Evolutionary conservation across 2,329 filamentous ascomycete genomes (phyloP).

Genomic region (Apiospora kogelbergensis): DNA sequence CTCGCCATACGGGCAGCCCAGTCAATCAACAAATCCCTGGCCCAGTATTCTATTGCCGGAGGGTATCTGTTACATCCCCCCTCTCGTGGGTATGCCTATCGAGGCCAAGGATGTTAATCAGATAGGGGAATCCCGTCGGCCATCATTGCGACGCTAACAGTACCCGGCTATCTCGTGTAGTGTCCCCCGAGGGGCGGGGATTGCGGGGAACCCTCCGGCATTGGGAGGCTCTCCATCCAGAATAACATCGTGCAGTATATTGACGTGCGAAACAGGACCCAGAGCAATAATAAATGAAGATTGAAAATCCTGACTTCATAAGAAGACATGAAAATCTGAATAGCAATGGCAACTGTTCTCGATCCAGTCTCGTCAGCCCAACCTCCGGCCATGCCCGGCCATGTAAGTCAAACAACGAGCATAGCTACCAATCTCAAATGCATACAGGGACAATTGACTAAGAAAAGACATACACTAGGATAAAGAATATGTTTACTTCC

Average conservation of each 20-base stretch:
- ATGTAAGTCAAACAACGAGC: background rate
- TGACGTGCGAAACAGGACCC: background rate
- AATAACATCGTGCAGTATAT: too few relatives aligned
- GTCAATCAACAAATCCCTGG: background rate
- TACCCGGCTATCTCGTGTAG: background rate
- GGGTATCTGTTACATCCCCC: background rate
- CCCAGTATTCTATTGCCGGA: background rate
- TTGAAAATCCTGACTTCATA: too few relatives aligned
- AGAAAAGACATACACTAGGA: constrained; percentile 13
- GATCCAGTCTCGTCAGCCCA: background rate
- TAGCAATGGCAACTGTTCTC: background rate
- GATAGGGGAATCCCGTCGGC: constrained; percentile 6
- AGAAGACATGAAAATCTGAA: background rate
- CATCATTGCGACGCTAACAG: background rate
- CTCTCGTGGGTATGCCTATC: background rate
- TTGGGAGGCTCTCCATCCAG: background rate
- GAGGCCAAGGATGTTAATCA: background rate
- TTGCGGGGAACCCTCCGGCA: background rate
- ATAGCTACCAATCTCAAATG: background rate
- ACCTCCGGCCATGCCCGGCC: background rate
- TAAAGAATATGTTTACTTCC: constrained; percentile 30
- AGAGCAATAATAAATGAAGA: too few relatives aligned
- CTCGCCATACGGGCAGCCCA: background rate
- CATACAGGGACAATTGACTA: background rate
- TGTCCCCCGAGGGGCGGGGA: background rate